Evolutionary conservation across 208 protist genomes (phyloP).

Genomic region (Tritrichomonas foetus): DNA sequence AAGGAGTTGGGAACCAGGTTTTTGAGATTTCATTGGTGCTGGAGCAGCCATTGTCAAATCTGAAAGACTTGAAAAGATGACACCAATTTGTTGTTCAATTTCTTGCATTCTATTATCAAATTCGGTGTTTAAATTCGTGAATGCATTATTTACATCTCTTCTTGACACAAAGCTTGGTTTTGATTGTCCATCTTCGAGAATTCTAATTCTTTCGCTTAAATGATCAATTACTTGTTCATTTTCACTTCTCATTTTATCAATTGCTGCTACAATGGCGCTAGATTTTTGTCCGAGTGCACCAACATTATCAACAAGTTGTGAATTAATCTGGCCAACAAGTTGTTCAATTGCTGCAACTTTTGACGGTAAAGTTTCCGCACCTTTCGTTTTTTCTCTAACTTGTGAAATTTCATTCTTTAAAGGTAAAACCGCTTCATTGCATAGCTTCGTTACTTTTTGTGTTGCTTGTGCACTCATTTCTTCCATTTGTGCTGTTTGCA

Average conservation of each 20-base stretch:
- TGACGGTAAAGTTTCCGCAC: background rate
- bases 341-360: background rate
- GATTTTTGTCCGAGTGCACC: background rate
- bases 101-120: background rate
- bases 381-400: background rate
- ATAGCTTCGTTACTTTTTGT: background rate
- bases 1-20: background rate
- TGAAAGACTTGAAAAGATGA: background rate
- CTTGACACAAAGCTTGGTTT: background rate
- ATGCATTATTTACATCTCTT: background rate
- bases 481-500: conserved; percentile 10
- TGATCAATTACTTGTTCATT: background rate
- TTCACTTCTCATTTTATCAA: background rate
- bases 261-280: background rate
- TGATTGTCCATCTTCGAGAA: background rate
- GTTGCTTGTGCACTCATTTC: background rate
- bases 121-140: background rate
- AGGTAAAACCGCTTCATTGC: background rate
- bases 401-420: background rate
- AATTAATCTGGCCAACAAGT: background rate
- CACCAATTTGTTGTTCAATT: conserved; percentile 14
- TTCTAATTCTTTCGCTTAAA: background rate
- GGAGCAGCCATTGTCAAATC: background rate
- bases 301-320: background rate
- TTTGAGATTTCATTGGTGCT: background rate